Conservation (phyloP, 768 basidiomycete genomes). For the Krasilnikovozyma curviuscula region DNA sequence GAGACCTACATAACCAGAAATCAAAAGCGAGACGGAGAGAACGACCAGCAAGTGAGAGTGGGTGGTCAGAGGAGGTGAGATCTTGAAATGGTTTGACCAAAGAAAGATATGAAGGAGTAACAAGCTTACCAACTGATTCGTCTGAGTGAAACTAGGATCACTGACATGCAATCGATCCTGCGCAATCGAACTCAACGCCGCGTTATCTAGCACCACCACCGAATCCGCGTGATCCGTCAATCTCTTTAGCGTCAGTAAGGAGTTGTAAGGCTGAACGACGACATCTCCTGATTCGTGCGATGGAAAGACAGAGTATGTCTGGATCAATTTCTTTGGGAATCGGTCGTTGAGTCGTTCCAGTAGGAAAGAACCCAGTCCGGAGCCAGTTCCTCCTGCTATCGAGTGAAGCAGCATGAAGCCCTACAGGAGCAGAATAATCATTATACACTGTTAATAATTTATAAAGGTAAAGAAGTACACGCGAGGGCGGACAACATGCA, state of each 20-base stretch:
- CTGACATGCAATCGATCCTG: constrained; percentile 77
- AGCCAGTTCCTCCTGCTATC: constrained; percentile 95
- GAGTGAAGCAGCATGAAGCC: constrained; percentile 99
- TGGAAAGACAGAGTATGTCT: constrained; percentile 97
- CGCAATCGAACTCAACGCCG: constrained; percentile 76
- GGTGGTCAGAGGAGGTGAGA: not conserved
- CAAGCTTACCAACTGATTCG: constrained; percentile 58
- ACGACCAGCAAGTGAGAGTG: not conserved
- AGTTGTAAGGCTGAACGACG: constrained; percentile 97
- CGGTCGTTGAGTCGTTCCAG: constrained; percentile 91
- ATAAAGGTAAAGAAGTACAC: not conserved
- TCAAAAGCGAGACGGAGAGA: not conserved
- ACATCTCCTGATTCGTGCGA: constrained; percentile 61
- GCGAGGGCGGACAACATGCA: constrained; percentile 1
- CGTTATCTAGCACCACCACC: constrained; percentile 92
- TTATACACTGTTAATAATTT: not conserved
- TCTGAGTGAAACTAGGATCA: constrained; percentile 52
- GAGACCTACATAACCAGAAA: constrained; percentile 42
- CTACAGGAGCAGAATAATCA: constrained; percentile 31
- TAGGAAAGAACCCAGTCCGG: constrained; percentile 92
- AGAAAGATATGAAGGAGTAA: not conserved
- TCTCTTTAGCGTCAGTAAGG: constrained; percentile 74
- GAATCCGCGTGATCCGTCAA: constrained; percentile 91
- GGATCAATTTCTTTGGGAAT: constrained; percentile 96
- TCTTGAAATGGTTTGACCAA: not conserved